Evolutionary conservation across 2,329 filamentous ascomycete species (phyloP).

Genomic region (Colletotrichum tofieldiae): DNA sequence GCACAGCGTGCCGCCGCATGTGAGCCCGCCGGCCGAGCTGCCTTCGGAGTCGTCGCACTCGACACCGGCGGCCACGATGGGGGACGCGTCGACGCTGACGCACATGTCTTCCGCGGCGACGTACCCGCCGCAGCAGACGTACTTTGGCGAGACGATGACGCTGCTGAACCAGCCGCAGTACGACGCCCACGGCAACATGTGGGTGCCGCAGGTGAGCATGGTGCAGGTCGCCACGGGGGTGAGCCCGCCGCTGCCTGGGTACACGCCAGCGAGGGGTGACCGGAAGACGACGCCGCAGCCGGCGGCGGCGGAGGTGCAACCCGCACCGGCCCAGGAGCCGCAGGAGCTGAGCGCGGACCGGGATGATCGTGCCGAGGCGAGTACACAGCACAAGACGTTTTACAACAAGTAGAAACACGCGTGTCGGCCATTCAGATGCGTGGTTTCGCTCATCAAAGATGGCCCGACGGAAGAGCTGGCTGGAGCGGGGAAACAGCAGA

Average conservation of each 20-base stretch:
- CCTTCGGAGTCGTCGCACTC: slow-evolving; percentile 41
- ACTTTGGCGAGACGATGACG: slow-evolving; percentile 37
- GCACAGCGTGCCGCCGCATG: slow-evolving; percentile 33
- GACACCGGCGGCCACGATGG: background rate
- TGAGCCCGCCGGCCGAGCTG: slow-evolving; percentile 50
- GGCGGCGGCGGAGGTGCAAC: slow-evolving; percentile 9
- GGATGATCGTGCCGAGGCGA: background rate
- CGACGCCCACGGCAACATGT: slow-evolving; percentile 52
- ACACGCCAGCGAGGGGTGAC: slow-evolving; percentile 34
- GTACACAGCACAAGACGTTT: slow-evolving; percentile 35
- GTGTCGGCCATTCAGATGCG: background rate
- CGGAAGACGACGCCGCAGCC: slow-evolving; percentile 21
- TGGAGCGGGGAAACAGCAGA: background rate
- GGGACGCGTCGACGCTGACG: background rate
- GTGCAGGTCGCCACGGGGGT: slow-evolving; percentile 45
- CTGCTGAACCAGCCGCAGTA: slow-evolving; percentile 47
- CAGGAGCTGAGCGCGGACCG: slow-evolving; percentile 38
- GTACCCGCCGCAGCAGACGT: slow-evolving; percentile 36
- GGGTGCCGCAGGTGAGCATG: slow-evolving; percentile 54
- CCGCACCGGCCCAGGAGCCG: slow-evolving; percentile 28
- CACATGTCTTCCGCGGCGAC: slow-evolving; percentile 16
- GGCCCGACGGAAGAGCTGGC: background rate
- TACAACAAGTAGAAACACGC: slow-evolving; percentile 29
- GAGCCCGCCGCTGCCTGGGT: slow-evolving; percentile 26
- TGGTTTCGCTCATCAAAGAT: too few relatives aligned